Conservation (phyloP, 306 rosid genomes). For the Citrullus mucosospermus region DNA sequence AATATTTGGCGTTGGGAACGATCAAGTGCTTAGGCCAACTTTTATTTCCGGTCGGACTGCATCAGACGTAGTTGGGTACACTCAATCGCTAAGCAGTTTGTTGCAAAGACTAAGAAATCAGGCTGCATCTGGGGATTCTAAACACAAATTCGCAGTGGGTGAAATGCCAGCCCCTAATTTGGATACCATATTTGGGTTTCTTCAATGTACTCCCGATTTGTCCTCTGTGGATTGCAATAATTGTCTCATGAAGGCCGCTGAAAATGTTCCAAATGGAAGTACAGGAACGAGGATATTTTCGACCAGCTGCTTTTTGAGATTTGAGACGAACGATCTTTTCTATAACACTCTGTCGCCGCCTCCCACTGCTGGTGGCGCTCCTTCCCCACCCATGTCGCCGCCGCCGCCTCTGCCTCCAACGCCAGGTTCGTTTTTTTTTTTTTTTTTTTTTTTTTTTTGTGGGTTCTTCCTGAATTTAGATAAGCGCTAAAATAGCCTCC, state of each 20-base stretch:
- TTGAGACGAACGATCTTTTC: background rate
- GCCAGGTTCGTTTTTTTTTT: background rate
- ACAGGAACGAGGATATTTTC: background rate
- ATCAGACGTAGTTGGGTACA: background rate
- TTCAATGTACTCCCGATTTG: constrained; percentile 15
- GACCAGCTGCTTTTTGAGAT: constrained; percentile 1
- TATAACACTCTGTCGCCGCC: background rate
- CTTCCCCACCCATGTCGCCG: background rate
- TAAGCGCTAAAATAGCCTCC: background rate
- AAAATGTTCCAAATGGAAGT: background rate
- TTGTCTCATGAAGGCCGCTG: background rate
- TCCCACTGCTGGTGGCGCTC: background rate
- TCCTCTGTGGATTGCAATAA: background rate
- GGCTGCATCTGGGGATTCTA: constrained; percentile 3
- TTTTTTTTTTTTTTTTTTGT: background rate
- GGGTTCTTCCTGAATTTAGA: background rate
- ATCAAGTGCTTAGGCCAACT: rapidly evolving
- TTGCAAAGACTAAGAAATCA: background rate
- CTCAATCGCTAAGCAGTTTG: background rate
- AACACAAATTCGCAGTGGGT: constrained; percentile 5
- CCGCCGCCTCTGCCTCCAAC: background rate
- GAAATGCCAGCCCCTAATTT: background rate
- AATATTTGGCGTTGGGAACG: background rate
- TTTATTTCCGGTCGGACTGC: background rate
- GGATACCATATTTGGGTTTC: background rate